These are phyloP conservation scores for Stevia rebaudiana DNA, from an alignment of 140 eudicot genomes.

Conservation along the genomic window DNA sequence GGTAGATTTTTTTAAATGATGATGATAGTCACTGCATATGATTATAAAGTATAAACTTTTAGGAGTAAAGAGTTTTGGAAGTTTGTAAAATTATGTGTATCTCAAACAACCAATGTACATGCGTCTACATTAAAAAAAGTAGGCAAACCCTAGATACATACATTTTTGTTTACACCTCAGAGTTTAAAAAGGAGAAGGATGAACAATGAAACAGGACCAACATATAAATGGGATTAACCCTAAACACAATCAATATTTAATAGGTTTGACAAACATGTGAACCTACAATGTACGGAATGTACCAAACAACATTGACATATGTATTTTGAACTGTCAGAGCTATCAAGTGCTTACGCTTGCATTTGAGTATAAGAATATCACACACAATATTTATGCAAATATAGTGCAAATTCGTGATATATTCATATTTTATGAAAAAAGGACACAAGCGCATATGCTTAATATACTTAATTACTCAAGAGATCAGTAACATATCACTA, in stretches of 20 bases:
- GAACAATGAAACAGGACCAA: too few relatives aligned
- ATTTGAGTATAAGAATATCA: background rate
- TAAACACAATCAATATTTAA: too few relatives aligned
- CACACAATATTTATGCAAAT: background rate
- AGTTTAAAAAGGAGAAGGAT: too few relatives aligned
- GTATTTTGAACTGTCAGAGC: conserved; percentile 1
- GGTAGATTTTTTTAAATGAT: background rate
- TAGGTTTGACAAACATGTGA: too few relatives aligned
- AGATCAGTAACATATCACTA: conserved; percentile 1
- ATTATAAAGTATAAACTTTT: conserved; percentile 1
- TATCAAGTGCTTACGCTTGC: background rate
- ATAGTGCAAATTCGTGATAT: background rate
- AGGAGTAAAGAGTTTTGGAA: background rate
- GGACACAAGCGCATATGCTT: background rate
- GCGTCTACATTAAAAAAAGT: too few relatives aligned
- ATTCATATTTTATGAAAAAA: background rate
- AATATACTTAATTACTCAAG: background rate
- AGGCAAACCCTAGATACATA: too few relatives aligned
- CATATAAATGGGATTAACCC: too few relatives aligned
- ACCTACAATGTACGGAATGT: too few relatives aligned
- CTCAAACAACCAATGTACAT: too few relatives aligned
- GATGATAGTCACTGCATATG: background rate
- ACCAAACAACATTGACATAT: conserved; percentile 7
- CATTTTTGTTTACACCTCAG: too few relatives aligned
- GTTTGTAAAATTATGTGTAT: too few relatives aligned